Base-by-base conservation (phyloP, 306 rosid genomes). In the Elaeagnus macrophylla region DNA sequence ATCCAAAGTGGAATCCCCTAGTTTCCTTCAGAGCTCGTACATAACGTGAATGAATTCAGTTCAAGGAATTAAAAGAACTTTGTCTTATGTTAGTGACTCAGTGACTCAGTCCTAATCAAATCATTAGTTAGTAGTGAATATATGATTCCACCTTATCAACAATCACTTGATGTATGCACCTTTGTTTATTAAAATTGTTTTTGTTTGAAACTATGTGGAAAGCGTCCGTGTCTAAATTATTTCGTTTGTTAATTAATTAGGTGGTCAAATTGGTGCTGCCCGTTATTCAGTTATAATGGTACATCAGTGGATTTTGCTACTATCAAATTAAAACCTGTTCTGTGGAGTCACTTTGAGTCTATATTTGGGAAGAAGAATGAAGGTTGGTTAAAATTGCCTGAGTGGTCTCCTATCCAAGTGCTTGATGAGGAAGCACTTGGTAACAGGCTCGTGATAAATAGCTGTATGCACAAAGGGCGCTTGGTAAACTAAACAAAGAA, bases 351-450 rank as follows among this genome's bases (percentile, higher is more conserved):
- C 51, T 41, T 19, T 47, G 76, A 81, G 55, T 74, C 82, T 55
- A 51, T 71, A 64, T 37, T 57, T 18, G 71, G 81, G 51, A 45
- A 70, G 57, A 77, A 79, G 72, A 75, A 60, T 43, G 70, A 61
- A 45, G 71, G 51, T 52, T 87, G 80, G 90, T 68, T 84, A 37
- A 82, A 71, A 64, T 63, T 78, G 78, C 99, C 99, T 0, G 89
- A 87, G 53, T 91, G 99, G 99, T 87, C 83, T 17, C 99, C 96
- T 0, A 84, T 91, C 66, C 65, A 39, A 66, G 68, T 87, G 48
- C 89, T 91, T 9, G 89, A 91, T 10, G 99, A 91, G 57, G 96
- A 87, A 71, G 93, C 79, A 48, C 73, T 82, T 19, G 93, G 13
- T 86, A 87, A 66, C 70, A 69, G 63, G 95, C 85, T 59, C 82